Percentiles rank a stretch among this genome's conserved stretches.
These are phyloP conservation scores for Pochonia chlamydosporia DNA, from an alignment of 2,329 filamentous ascomycete genomes.

Conservation along the genomic window DNA sequence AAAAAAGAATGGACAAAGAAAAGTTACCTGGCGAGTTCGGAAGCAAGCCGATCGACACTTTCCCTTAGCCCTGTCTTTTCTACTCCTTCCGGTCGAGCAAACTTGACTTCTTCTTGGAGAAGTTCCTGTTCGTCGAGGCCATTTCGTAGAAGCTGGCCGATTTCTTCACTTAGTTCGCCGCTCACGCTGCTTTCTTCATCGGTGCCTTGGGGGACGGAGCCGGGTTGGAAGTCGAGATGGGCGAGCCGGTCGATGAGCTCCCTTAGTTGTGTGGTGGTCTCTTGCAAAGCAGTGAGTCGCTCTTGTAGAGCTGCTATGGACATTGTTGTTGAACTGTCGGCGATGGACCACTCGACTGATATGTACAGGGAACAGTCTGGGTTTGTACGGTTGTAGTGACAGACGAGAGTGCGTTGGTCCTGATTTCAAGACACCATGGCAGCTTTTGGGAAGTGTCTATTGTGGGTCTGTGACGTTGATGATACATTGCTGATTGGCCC, in stretches of 20 bases:
- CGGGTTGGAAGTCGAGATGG: conserved; percentile 52
- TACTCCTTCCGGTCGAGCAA: conserved; percentile 49
- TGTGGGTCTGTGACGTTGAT: neutral
- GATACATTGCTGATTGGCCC: neutral
- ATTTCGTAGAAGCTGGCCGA: conserved; percentile 69
- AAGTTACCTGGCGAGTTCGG: conserved; percentile 64
- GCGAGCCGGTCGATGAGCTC: conserved; percentile 55
- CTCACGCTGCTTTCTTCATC: conserved; percentile 50
- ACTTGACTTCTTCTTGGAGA: conserved; percentile 70
- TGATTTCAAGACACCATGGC: neutral
- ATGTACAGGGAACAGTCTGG: no score
- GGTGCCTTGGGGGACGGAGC: conserved; percentile 45
- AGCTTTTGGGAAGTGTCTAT: neutral
- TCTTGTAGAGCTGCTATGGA: conserved; percentile 57
- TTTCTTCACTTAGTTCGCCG: conserved; percentile 72
- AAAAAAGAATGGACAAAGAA: no score
- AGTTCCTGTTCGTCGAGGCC: conserved; percentile 81
- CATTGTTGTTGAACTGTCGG: conserved; percentile 11
- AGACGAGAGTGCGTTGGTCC: no score
- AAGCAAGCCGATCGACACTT: conserved; percentile 58
- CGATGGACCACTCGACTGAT: neutral
- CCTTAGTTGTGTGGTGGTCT: conserved; percentile 51
- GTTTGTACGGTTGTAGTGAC: no score
- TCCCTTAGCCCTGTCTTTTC: conserved; percentile 62
- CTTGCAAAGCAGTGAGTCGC: conserved; percentile 55